These are phyloP conservation scores for Phyllachora maydis DNA, from an alignment of 2,329 filamentous ascomycete genomes.

Conservation along the genomic window DNA sequence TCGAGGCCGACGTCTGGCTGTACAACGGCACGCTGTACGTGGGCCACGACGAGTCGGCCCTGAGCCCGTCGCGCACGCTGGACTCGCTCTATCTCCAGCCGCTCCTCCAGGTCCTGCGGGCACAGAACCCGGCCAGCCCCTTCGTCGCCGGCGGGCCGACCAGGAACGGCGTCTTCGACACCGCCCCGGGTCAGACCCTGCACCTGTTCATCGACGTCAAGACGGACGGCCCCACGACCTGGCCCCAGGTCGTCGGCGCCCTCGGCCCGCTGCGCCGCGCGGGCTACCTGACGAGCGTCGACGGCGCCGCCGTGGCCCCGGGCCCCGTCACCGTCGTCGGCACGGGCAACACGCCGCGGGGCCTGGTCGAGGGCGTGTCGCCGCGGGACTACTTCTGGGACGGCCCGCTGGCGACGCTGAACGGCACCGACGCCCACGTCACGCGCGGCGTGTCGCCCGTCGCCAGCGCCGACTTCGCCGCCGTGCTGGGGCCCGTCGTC, in stretches of 20 bases:
- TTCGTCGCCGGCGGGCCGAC: slow-evolving; percentile 20
- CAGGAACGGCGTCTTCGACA: slow-evolving; percentile 31
- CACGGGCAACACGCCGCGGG: slow-evolving; percentile 39
- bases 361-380: slow-evolving; percentile 31
- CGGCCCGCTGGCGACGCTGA: slow-evolving; percentile 7
- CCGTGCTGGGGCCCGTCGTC: slow-evolving; percentile 13
- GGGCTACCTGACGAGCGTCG: slow-evolving; percentile 29
- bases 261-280: slow-evolving; percentile 33
- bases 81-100: slow-evolving; percentile 40
- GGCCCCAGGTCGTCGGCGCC: slow-evolving; percentile 25
- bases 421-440: slow-evolving; percentile 6
- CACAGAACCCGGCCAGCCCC: slow-evolving; percentile 23
- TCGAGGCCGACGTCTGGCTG: slow-evolving; percentile 51
- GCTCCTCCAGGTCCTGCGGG: slow-evolving; percentile 30
- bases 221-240: slow-evolving; percentile 26
- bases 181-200: slow-evolving; percentile 25
- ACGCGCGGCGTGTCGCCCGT: slow-evolving; percentile 8
- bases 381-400: slow-evolving; percentile 22
- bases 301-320: slow-evolving; percentile 22
- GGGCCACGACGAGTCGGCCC: slow-evolving; percentile 33
- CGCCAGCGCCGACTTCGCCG: slow-evolving; percentile 14
- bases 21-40: slow-evolving; percentile 34
- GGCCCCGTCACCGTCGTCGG: slow-evolving; percentile 45
- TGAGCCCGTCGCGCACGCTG: slow-evolving; percentile 34
- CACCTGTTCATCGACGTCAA: slow-evolving; percentile 50